These are phyloP conservation scores for Castanea crenata DNA, from an alignment of 306 rosid genomes.

Conservation along the genomic window DNA sequence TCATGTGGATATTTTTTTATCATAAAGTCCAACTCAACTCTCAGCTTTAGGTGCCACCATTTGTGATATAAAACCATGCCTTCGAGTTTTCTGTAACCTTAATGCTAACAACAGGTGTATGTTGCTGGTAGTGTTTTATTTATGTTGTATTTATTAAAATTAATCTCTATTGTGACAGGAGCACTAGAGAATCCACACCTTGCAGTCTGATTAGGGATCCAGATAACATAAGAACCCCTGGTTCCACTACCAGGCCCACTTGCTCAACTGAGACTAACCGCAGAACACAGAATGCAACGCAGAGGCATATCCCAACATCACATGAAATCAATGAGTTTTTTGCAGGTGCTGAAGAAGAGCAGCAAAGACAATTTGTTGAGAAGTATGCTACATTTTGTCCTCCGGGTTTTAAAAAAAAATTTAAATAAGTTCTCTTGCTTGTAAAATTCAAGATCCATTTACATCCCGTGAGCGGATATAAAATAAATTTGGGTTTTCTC, in stretches of 20 bases:
- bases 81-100: not conserved
- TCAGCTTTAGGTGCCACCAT: not conserved
- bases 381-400: conserved; percentile 44
- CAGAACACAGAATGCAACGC: conserved; percentile 45
- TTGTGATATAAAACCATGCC: not conserved
- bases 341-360: conserved; percentile 64
- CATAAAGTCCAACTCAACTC: no score
- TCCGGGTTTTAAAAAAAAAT: not conserved
- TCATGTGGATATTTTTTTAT: not conserved
- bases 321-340: conserved; percentile 88
- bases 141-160: not conserved
- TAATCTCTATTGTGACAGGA: conserved; percentile 45
- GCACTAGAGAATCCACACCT: conserved; percentile 93
- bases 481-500: conserved; percentile 21
- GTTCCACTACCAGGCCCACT: conserved; percentile 80
- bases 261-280: conserved; percentile 42
- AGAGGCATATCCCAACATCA: conserved; percentile 66
- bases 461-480: not conserved
- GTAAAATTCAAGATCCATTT: not conserved
- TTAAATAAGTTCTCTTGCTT: not conserved
- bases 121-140: not conserved
- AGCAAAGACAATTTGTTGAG: conserved; percentile 68
- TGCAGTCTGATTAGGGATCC: conserved; percentile 82
- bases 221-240: conserved; percentile 59
- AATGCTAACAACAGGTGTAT: not conserved